Evolutionary conservation across 2,329 filamentous ascomycete genomes (phyloP).

Genomic region (Diplodia corticola): DNA sequence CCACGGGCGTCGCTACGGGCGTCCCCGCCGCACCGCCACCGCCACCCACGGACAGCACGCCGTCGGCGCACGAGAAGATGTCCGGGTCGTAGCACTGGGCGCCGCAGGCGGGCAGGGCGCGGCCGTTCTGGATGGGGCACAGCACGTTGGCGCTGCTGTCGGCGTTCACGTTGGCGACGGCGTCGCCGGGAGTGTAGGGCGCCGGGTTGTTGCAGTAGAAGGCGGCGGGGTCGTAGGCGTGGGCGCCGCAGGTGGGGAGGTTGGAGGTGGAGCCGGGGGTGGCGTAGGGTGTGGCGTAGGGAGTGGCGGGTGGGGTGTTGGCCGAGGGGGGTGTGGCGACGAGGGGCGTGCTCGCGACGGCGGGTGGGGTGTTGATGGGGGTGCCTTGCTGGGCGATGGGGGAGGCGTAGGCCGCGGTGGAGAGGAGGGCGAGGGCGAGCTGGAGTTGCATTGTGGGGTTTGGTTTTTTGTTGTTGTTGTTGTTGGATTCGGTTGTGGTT

Average conservation of each 20-base stretch:
- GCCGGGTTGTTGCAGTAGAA: slow-evolving; percentile 10
- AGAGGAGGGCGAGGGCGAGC: slow-evolving; percentile 10
- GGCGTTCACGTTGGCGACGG: background rate
- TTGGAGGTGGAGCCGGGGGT: background rate
- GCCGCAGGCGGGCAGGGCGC: background rate
- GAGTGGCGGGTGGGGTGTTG: background rate
- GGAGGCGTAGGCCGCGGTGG: slow-evolving; percentile 1
- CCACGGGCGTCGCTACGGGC: background rate
- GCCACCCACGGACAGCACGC: background rate
- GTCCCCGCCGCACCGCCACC: no score
- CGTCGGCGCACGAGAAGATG: background rate
- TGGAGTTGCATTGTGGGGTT: slow-evolving; percentile 19
- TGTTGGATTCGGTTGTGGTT: background rate
- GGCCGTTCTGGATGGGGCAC: slow-evolving; percentile 19
- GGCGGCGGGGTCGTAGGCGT: background rate
- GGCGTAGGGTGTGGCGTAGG: background rate
- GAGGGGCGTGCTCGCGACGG: background rate
- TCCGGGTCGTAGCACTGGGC: slow-evolving; percentile 17
- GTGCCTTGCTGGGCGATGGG: slow-evolving; percentile 1
- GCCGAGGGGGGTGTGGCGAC: background rate
- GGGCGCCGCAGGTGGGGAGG: slow-evolving; percentile 7
- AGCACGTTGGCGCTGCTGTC: background rate
- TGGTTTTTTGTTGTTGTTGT: background rate
- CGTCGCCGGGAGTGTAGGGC: no score
- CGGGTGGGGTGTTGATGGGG: background rate